Conservation (phyloP, 2,329 filamentous ascomycete genomes). For the Venturia pyrina region DNA sequence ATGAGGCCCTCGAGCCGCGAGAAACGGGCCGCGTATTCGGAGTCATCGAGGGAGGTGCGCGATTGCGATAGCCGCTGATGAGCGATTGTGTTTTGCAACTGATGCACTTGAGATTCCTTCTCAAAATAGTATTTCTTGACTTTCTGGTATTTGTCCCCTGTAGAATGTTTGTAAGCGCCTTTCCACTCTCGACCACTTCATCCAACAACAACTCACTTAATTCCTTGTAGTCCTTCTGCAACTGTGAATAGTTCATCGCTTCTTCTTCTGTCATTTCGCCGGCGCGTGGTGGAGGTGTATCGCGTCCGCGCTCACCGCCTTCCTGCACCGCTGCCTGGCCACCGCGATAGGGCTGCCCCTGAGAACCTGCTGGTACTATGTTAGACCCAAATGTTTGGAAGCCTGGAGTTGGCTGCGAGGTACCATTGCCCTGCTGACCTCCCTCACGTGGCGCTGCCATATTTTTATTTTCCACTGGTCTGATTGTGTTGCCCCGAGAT, state of each 20-base stretch:
- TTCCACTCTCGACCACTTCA: background rate
- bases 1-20: slow-evolving; percentile 86
- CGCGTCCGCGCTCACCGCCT: slow-evolving; percentile 27
- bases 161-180: slow-evolving; percentile 8
- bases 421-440: slow-evolving; percentile 5
- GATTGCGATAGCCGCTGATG: slow-evolving; percentile 93
- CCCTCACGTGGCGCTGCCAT: slow-evolving; percentile 4
- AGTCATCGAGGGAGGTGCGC: slow-evolving; percentile 88
- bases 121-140: slow-evolving; percentile 98
- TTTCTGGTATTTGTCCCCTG: slow-evolving; percentile 93
- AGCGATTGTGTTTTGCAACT: slow-evolving; percentile 92
- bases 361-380: slow-evolving; percentile 33
- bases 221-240: slow-evolving; percentile 41
- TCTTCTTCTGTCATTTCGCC: slow-evolving; percentile 30
- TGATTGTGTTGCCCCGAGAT: slow-evolving; percentile 6
- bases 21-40: slow-evolving; percentile 83
- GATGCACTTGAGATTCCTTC: slow-evolving; percentile 78
- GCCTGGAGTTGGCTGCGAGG: slow-evolving; percentile 21
- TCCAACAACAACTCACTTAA: slow-evolving; percentile 30
- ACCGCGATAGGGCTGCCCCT: slow-evolving; percentile 34
- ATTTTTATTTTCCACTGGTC: slow-evolving; percentile 5
- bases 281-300: slow-evolving; percentile 32
- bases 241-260: slow-evolving; percentile 27
- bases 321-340: slow-evolving; percentile 17
- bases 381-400: slow-evolving; percentile 35